phyloP scores from a whole-genome alignment of 495 filamentous ascomycete species.

The Neurospora tetraspora region DNA sequence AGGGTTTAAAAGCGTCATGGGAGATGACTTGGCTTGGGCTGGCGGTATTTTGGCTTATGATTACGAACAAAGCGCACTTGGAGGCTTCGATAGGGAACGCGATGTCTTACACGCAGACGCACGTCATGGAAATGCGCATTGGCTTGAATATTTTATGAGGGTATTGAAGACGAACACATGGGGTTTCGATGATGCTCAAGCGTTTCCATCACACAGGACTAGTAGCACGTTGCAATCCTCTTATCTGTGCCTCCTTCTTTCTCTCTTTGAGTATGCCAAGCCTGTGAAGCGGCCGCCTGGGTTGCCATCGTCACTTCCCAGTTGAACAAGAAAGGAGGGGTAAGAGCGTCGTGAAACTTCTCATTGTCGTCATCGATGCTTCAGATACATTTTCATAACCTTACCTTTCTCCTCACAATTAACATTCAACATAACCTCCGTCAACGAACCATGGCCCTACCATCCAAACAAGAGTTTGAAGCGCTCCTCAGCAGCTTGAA shows the following conservation, averaged over 20 bases:
- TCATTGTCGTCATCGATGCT: neutral
- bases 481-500: neutral
- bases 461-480: neutral
- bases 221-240: neutral
- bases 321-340: neutral
- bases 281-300: neutral
- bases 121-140: neutral
- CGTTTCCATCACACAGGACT: neutral
- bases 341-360: neutral
- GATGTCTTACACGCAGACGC: neutral
- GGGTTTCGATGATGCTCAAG: too few relatives aligned
- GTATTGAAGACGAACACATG: neutral
- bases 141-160: neutral
- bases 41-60: neutral
- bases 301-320: neutral
- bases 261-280: neutral
- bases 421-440: neutral
- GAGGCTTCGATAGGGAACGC: neutral
- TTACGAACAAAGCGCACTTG: neutral
- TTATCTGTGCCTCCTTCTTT: neutral
- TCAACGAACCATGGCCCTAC: neutral
- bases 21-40: neutral
- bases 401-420: neutral
- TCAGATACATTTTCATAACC: neutral
- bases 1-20: neutral